phyloP scores from a whole-genome alignment of 2,329 filamentous ascomycete genomes.

The Stylonectria norvegica region DNA sequence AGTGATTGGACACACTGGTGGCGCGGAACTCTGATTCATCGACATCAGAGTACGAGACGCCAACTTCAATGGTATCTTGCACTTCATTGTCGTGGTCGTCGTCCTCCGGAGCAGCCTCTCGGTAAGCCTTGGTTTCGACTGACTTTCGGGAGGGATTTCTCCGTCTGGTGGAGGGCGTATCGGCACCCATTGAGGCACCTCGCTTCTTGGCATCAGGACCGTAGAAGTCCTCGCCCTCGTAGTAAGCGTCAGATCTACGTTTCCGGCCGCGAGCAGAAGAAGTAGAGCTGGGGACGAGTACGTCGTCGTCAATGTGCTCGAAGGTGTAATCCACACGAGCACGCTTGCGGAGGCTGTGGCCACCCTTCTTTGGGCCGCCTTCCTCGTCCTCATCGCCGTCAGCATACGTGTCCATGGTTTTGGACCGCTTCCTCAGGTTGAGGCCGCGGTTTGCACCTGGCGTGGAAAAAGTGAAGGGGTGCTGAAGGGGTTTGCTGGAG shows the following conservation, averaged over 20 bases:
- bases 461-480: constrained; percentile 38
- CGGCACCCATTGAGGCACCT: constrained; percentile 35
- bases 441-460: constrained; percentile 28
- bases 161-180: constrained; percentile 36
- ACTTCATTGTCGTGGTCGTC: constrained; percentile 46
- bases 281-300: constrained; percentile 33
- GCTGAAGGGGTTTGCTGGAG: constrained; percentile 34
- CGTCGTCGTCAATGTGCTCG: constrained; percentile 51
- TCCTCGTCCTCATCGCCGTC: constrained; percentile 43
- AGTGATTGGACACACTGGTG: constrained; percentile 26
- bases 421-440: constrained; percentile 41
- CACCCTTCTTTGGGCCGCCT: constrained; percentile 52
- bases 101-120: constrained; percentile 31
- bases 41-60: constrained; percentile 37
- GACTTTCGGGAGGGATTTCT: constrained; percentile 41
- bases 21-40: constrained; percentile 30
- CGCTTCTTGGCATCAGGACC: constrained; percentile 32
- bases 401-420: constrained; percentile 39
- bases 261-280: constrained; percentile 35
- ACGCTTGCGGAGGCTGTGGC: constrained; percentile 56
- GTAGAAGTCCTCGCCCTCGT: constrained; percentile 34
- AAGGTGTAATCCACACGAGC: constrained; percentile 56
- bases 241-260: constrained; percentile 35
- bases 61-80: constrained; percentile 57
- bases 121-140: constrained; percentile 32